Base-by-base conservation (phyloP, 1,284 basidiomycete genomes). In the Ceratobasidium sp. region DNA sequence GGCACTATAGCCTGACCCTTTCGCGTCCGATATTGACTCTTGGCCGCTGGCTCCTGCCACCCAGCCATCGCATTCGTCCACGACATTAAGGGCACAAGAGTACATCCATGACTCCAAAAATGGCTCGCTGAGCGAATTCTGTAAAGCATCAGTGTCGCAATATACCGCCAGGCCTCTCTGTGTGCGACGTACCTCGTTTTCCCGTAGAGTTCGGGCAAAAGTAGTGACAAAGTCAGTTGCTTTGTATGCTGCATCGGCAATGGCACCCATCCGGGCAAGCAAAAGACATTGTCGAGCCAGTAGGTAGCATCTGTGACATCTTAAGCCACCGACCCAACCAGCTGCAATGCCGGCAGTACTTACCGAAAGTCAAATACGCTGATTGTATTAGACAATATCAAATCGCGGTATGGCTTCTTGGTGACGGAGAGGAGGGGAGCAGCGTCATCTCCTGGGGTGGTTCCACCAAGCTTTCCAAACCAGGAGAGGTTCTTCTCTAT, bases 51-150 rank as follows among this genome's bases (percentile, higher is more conserved):
- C 75, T 0, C 78, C 74, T 17, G 79, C 78, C 45, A 86, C 84
- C 93, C 93, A 96, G 3, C 81, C 79, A 75, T 95, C 91, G 74
- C 91, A 94, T 74, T 91, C 89, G 20, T 93, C 89, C 13, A 96
- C 88, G 47, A 92, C 88, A 74, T 92, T 94, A 65, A 96, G 82
- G 25, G 94, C 90, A 0, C 94, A 94, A 10, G 92, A 94, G 78
- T 94, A 98, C 25, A 87, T 91, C 96, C 97, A 99, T 0, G 92
- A 91, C 77, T 98, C 93, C 43, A 98, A 83, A 75, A 97, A 97
- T 75, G 88, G 86, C 22, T 81, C 80, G 0, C 92, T 88, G n/a
- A 98, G 68, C 65, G 47, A 73, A 74, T 72, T 69, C 65, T 72
- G 69, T 60, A 58, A 27, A n/a, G 20, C 34, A 40, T 40, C n/a